Base-by-base conservation (phyloP, 129 eudicot genomes). In the Artemisia argyi region DNA sequence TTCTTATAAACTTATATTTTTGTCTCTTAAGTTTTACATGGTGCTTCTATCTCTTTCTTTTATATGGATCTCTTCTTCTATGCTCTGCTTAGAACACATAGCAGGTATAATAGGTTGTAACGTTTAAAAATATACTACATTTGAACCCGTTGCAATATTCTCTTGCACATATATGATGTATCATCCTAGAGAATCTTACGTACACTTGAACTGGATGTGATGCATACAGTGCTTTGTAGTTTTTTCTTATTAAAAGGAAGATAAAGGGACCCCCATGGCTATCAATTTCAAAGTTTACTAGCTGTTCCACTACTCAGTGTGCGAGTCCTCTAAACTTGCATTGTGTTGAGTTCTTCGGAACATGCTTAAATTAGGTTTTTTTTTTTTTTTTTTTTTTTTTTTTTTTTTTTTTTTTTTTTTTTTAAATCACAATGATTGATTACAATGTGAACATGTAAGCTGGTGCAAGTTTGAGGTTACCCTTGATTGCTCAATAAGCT, bases 201-300 rank as follows among this genome's bases (percentile, higher is more conserved):
- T 26, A 7, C 42, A 59, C 65, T 59, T 12, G 65, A 15, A 26
- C 30, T 3, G 30, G 30, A 26, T 1, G 30, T 26, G 30, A 7
- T 7, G 61, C 61, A 18, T 18, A 5, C 35, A 59, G 0, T 59
- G 15, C 64, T 59, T 10, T 59, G 6, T 13, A 20, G 44, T 0
- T 59, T 26, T 20, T 59, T 5, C 65, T 22, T 17, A 80, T 95
- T 20, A 90, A 90, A 78, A 91, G 99, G 78, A 90, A 88, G 85
- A 86, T 90, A 58, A 90, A 88, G 61, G 99, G 99, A 73, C 99
- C 99, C 32, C 86, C 91, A 28, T 95, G 99, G 97, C 71, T 95
- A 73, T 88, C 91, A 75, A 65, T 91, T 69, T 88, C 97, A 57
- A 88, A 83, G 57, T 88, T 88, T 72, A 79, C 91, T 52, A 83